Evolutionary conservation across 768 basidiomycete species (phyloP).

Genomic region (Rubroboletus pulcherrimus): DNA sequence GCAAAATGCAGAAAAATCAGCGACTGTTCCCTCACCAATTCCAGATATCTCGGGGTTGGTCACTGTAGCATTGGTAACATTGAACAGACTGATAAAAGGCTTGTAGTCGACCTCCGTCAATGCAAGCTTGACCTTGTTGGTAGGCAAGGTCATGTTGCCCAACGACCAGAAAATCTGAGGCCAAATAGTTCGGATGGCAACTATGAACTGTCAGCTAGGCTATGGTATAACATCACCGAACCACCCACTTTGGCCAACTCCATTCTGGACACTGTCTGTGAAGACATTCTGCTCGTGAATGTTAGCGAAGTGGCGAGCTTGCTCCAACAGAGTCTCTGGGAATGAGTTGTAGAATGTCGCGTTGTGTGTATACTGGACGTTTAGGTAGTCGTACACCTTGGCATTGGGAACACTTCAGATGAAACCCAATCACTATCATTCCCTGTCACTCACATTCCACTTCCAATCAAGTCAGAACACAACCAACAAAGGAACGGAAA

Average conservation of each 20-base stretch:
- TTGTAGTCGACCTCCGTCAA: conserved; percentile 81
- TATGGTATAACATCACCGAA: neutral
- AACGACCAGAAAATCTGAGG: conserved; percentile 68
- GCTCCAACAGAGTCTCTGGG: conserved; percentile 64
- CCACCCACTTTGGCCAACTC: conserved; percentile 71
- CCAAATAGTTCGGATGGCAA: conserved; percentile 75
- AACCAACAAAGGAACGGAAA: neutral
- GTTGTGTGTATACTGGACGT: conserved; percentile 76
- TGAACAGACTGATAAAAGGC: conserved; percentile 84
- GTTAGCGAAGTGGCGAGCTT: conserved; percentile 71
- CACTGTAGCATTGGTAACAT: conserved; percentile 61
- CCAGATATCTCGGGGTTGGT: conserved; percentile 58
- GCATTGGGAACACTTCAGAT: neutral
- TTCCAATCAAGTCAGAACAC: conserved; percentile 28
- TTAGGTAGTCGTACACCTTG: conserved; percentile 75
- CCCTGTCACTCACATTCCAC: conserved; percentile 63
- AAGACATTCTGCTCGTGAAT: conserved; percentile 77
- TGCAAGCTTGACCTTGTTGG: conserved; percentile 72
- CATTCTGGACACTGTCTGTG: conserved; percentile 50
- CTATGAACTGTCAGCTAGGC: conserved; percentile 34
- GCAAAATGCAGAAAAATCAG: neutral
- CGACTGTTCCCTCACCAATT: conserved; percentile 49
- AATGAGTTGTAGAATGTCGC: conserved; percentile 70
- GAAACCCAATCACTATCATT: neutral
- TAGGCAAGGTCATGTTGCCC: conserved; percentile 69